Conservation (phyloP, 768 basidiomycete genomes). For the Boletus tylopilopsis region DNA sequence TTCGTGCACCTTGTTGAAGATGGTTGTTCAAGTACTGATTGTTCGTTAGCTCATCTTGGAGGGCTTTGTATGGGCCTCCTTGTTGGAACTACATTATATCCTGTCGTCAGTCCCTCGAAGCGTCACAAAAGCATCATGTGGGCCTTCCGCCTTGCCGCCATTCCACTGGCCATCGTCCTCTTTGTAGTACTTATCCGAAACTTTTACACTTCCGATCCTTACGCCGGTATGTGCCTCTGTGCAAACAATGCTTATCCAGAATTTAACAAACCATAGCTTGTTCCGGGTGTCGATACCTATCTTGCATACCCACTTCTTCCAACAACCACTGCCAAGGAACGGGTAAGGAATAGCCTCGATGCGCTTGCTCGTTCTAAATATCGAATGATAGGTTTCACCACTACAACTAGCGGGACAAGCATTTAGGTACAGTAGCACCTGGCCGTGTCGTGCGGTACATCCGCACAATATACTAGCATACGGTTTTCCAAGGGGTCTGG, state of each 20-base stretch:
- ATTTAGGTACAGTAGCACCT: slow-evolving; percentile 13
- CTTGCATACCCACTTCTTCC: slow-evolving; percentile 75
- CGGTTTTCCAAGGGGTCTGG: neutral
- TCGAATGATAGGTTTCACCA: slow-evolving; percentile 23
- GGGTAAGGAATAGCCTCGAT: slow-evolving; percentile 19
- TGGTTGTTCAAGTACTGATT: neutral
- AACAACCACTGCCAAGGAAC: slow-evolving; percentile 66
- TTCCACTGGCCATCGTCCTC: slow-evolving; percentile 72
- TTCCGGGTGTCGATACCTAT: slow-evolving; percentile 83
- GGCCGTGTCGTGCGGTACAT: neutral
- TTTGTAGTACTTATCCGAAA: slow-evolving; percentile 82
- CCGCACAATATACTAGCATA: slow-evolving; percentile 1
- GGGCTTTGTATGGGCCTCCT: slow-evolving; percentile 84
- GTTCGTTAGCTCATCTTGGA: slow-evolving; percentile 74
- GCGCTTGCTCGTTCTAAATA: slow-evolving; percentile 1
- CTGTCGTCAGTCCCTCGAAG: slow-evolving; percentile 78
- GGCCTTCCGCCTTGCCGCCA: slow-evolving; percentile 65
- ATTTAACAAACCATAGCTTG: slow-evolving; percentile 50
- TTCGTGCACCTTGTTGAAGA: slow-evolving; percentile 28
- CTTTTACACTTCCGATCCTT: slow-evolving; percentile 87
- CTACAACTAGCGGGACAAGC: slow-evolving; percentile 30
- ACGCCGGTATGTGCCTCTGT: slow-evolving; percentile 53
- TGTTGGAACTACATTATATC: slow-evolving; percentile 80
- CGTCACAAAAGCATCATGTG: slow-evolving; percentile 72
- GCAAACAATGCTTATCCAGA: neutral